These are phyloP conservation scores for Backusella luteola DNA, from an alignment of 192 early-diverging fungal species.

Conservation along the genomic window DNA sequence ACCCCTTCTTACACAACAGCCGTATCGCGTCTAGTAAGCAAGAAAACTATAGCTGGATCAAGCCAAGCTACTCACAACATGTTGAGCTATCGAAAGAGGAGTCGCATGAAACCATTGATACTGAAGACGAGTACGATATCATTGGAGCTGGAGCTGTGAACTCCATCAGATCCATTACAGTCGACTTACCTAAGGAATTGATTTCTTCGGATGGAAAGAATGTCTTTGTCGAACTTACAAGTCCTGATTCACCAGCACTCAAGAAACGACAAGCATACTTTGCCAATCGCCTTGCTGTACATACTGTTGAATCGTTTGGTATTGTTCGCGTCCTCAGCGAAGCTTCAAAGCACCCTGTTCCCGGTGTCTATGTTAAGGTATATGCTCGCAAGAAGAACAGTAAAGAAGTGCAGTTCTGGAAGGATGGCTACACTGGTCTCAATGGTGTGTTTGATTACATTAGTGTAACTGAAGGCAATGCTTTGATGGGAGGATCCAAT, in stretches of 20 bases:
- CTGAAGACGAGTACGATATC: not conserved
- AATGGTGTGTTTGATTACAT: conserved; percentile 51
- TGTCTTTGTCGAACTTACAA: conserved; percentile 32
- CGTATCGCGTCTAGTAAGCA: not conserved
- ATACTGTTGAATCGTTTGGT: conserved; percentile 38
- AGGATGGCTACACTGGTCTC: conserved; percentile 51
- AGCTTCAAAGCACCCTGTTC: conserved; percentile 30
- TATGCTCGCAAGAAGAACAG: conserved; percentile 38
- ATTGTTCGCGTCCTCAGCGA: conserved; percentile 36
- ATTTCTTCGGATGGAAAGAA: conserved; percentile 3
- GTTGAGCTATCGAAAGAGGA: not conserved
- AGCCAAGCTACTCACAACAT: conserved; percentile 36
- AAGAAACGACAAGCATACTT: conserved; percentile 39
- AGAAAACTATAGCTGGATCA: conserved; percentile 35
- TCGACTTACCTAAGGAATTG: not conserved
- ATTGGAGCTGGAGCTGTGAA: not conserved
- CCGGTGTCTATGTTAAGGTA: conserved; percentile 50
- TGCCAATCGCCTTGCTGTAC: conserved; percentile 41
- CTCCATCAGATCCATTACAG: not conserved
- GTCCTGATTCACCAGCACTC: conserved; percentile 22
- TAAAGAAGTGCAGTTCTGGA: conserved; percentile 43
- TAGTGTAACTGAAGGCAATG: conserved; percentile 39
- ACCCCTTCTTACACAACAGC: conserved; percentile 33
- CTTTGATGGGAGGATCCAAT: not conserved
- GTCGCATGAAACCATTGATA: not conserved